Base-by-base conservation (phyloP, 352 stramenopile genomes). In the Vaucheria bursata region DNA sequence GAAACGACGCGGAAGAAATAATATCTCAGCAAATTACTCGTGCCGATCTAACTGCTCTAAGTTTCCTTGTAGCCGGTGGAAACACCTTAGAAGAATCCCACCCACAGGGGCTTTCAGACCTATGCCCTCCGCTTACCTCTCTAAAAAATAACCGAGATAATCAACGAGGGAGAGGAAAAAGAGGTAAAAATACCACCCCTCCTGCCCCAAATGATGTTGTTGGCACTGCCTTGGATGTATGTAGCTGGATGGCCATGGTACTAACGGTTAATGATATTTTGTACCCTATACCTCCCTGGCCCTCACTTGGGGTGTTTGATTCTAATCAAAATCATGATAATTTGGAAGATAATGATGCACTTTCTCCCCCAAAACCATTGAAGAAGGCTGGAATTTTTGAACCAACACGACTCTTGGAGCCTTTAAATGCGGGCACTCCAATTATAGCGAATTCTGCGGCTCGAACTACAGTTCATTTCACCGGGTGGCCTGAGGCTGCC, bases 211-310 rank as follows among this genome's bases (percentile, higher is more conserved):
- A n/a, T n/a, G n/a, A n/a, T n/a, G n/a, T n/a, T n/a, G 45, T 59
- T 25, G 45, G 45, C 45, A 59, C 12, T 25, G 45, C 45, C 45
- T 72, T 50, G 2, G 74, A 80, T 35, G 37, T 80, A 3, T 67
- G 32, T 3, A 34, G 76, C 4, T 83, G 53, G 38, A 49, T 82
- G 8, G 29, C 31, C 0, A 31, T 18, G n/a, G 35, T 67, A 12
- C 64, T 82, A 0, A 81, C 71, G 6, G 77, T 82, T n/a, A 82
- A 80, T 33, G 71, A 80, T 40, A 4, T 35, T 25, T 25, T 59
- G 45, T 59, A 59, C 45, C 45, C 45, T 12, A 25, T 59, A 25
- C 45, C 45, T 12, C 45, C 45, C 12, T 59, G 12, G 45, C 45
- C 45, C 12, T 12, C 45, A 25, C 12, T 25, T 12, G 12, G 25